Percentiles rank a stretch among this genome's conserved stretches.
phyloP scores from a whole-genome alignment of 805 yeast genomes.

The Candida mattraensis region DNA sequence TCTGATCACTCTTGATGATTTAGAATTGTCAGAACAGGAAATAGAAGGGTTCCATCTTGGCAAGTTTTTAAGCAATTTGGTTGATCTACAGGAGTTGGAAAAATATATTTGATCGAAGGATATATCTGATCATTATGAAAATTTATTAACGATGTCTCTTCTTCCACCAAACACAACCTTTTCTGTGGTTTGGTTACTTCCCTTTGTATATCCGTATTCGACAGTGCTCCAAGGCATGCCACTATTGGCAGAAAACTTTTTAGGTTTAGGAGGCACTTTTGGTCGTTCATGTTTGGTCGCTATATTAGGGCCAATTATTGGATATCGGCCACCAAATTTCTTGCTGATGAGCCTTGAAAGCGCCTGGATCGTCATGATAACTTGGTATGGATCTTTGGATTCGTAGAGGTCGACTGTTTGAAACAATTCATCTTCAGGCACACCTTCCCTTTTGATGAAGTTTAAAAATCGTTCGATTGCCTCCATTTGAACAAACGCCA shows the following conservation, averaged over 20 bases:
- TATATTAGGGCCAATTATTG: constrained; percentile 60
- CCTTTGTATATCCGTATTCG: constrained; percentile 61
- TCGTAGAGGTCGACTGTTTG: constrained; percentile 79
- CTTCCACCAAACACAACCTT: constrained; percentile 53
- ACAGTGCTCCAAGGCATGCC: constrained; percentile 50
- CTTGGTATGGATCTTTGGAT: constrained; percentile 72
- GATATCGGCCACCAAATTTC: constrained; percentile 45
- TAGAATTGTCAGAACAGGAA: constrained; percentile 12
- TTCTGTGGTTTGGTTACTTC: constrained; percentile 55
- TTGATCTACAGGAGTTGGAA: constrained; percentile 15
- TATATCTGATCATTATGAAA: constrained; percentile 3
- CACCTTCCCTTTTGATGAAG: constrained; percentile 62
- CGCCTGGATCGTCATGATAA: constrained; percentile 70
- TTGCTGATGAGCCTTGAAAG: constrained; percentile 67
- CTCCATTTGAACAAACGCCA: constrained; percentile 87
- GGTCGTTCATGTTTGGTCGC: constrained; percentile 49
- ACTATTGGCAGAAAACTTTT: constrained; percentile 38
- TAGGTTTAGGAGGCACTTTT: constrained; percentile 56
- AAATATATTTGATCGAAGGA: constrained; percentile 1
- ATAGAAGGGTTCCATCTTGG: constrained; percentile 28
- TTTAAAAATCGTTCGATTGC: constrained; percentile 71
- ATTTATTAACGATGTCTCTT: constrained; percentile 40
- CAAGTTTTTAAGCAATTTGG: constrained; percentile 24
- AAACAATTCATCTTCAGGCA: constrained; percentile 79
- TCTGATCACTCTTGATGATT: constrained; percentile 23